Base-by-base conservation (phyloP, 202 grass and related monocot species). In the Setaria viridis region DNA sequence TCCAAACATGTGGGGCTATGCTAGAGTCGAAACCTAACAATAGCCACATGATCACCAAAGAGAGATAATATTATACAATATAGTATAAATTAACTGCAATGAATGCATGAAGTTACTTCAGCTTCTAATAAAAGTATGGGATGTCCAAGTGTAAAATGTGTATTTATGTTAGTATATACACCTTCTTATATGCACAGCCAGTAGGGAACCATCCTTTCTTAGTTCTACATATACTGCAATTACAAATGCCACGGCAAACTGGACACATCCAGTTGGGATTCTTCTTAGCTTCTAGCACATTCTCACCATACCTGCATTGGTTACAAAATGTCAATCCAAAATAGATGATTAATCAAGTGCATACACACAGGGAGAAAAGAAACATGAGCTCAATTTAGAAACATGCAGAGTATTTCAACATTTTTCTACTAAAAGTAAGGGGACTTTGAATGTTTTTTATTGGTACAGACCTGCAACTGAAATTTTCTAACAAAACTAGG, bases 151-250 rank as follows among this genome's bases (percentile, higher is more conserved):
- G 15, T 68, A 41, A 33, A 77, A n/a, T 7, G 60, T 39, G 21
- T 39, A 13, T 54, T 32, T 13, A 14, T 45, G 14, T 49, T 64
- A 21, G 10, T 70, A 64, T 58, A 41, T 64, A 12, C 88, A 94
- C 93, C 88, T 93, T 96, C 62, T 85, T 86, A 64, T 99, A 96
- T 0, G 81, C 84, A 66, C 13, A 2, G 17, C 92, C 90, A 84
- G 97, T 99, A 30, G 94, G 97, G 19, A 42, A 72, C 97, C 94
- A 99, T 94, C 97, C 94, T 90, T 89, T 96, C 82, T 96, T 99
- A 67, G 81, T 87, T 91, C 97, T 90, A 72, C 97, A 99, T 14
- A 93, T 81, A 74, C 97, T 99, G 87, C 97, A 99, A 77, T 99
- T 99, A 89, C 97, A 99, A 69, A 99, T 96, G 50, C 92, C 97